Base-by-base conservation (phyloP, 2,329 filamentous ascomycete species). In the Fusarium redolens region DNA sequence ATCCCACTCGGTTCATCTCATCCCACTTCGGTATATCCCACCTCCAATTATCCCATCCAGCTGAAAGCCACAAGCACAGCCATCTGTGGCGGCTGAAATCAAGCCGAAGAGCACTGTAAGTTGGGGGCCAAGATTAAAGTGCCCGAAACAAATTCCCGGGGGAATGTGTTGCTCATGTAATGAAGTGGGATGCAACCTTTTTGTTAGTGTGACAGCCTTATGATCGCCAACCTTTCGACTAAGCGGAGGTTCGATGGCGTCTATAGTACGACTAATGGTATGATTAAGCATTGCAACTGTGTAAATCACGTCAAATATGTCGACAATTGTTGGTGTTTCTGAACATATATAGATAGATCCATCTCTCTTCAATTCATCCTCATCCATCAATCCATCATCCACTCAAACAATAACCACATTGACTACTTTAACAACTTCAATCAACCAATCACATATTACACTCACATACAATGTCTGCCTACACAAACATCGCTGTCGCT, bases 401-500 rank as follows among this genome's bases (percentile, higher is more conserved):
- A 38, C 1, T 38, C 15, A 11, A 25, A 4, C 44, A 44, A 41
- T 4, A 6, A 47, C 8, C 7, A 18, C 7, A 18, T 33, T 4
- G 5, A 31, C 20, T n/a, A 4, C 25, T 3, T 30, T 14, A 5
- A 14, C 10, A 7, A 30, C 0, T 12, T 15, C 25, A 51, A 61
- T 31, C 14, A 18, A 25, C 38, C 5, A 33, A 6, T 25, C 9
- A 61, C 43, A n/a, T n/a, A 52, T 25, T 10, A 20, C 43, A 31
- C 18, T n/a, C 20, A n/a, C 10, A 38, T 25, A 30, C 2, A 28
- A 81, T 81, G 79, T 77, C 80, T 44, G 18, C 72, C 28, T 75
- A 83, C 65, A 82, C 81, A 68, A 85, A 81, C 69, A 78, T 85
- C 45, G 79, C 79, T 17, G 51, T 85, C 13, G 77, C 79, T 35